Evolutionary conservation across 225 moss, liverwort and hornwort species (phyloP).

Genomic region (Takakia lepidozioides): DNA sequence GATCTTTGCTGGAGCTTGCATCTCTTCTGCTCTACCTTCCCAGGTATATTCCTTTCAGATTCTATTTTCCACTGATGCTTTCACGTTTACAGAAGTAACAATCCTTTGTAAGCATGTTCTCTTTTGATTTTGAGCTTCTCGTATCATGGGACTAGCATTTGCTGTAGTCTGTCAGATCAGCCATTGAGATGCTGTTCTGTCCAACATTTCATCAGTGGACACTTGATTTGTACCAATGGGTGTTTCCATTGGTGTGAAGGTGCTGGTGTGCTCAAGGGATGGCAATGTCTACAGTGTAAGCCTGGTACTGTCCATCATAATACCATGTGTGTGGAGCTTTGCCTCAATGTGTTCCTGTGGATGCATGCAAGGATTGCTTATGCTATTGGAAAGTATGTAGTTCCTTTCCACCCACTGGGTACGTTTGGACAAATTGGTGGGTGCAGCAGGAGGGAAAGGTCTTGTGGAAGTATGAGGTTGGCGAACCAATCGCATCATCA

Average conservation of each 20-base stretch:
- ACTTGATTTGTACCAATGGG: no score
- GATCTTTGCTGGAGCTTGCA: conserved; percentile 37
- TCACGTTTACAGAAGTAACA: no score
- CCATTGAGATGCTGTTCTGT: no score
- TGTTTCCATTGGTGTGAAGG: no score
- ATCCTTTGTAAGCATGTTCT: no score
- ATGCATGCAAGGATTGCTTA: neutral
- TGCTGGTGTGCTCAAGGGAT: conserved; percentile 35
- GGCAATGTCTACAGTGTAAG: conserved; percentile 22
- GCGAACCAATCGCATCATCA: conserved; percentile 27
- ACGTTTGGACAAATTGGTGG: neutral
- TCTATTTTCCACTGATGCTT: no score
- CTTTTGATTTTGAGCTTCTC: no score
- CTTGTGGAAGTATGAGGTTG: conserved; percentile 30
- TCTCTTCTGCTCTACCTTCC: conserved; percentile 19
- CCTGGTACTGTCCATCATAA: conserved; percentile 11
- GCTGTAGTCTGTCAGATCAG: no score
- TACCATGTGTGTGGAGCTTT: no score
- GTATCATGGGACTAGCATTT: no score
- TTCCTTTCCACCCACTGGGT: neutral
- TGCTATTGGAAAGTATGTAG: neutral
- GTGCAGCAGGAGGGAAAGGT: conserved; percentile 24
- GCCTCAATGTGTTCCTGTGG: no score
- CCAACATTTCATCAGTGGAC: no score
- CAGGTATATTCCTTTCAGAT: conserved; percentile 16